Base-by-base conservation (phyloP, 495 filamentous ascomycete genomes). In the Baudoinia panamericana region DNA sequence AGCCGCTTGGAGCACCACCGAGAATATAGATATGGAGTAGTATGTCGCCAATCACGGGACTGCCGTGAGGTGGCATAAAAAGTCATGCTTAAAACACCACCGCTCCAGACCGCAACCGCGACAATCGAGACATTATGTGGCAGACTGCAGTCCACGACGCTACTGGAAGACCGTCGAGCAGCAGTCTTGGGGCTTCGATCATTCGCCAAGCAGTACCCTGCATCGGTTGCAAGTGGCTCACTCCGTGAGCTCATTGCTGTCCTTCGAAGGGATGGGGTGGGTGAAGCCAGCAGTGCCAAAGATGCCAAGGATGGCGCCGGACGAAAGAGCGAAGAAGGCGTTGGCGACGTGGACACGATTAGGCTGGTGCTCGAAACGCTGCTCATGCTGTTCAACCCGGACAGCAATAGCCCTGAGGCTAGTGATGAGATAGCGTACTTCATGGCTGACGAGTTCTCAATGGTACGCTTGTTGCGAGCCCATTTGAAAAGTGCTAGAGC, bases 361-460 rank as follows among this genome's bases (percentile, higher is more conserved):
- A 93, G 94, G 62, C 75, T 92, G 43, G 81, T 90, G 42, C 65
- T 97, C 47, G 90, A 97, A 70, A 96, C 90, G 34, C 64, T 97
- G 52, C 66, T 96, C 62, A 84, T 85, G 78, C 74, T 97, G 28
- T 96, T 95, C 59, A 76, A 71, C 46, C 78, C 76, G 8, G 72
- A 84, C 58, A 75, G 73, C 55, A 63, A 59, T 19, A 82, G 79
- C 59, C 84, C 86, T 36, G 90, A 97, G 70, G 86, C 90, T 29
- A 93, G 86, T 11, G 92, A 95, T 43, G 90, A 97, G 58, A 92
- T 97, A 55, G 82, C 84, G 20, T 72, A 95, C 5, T 96, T 88
- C 87, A 70, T 97, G 39, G 88, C 90, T 33, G 90, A 97, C 63
- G 87, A 95, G 58, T 97, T 97, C 53, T 96, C 92, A 22, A 85